Conservation (phyloP, 176 grass and related monocot genomes). For the Aegilops speltoides region DNA sequence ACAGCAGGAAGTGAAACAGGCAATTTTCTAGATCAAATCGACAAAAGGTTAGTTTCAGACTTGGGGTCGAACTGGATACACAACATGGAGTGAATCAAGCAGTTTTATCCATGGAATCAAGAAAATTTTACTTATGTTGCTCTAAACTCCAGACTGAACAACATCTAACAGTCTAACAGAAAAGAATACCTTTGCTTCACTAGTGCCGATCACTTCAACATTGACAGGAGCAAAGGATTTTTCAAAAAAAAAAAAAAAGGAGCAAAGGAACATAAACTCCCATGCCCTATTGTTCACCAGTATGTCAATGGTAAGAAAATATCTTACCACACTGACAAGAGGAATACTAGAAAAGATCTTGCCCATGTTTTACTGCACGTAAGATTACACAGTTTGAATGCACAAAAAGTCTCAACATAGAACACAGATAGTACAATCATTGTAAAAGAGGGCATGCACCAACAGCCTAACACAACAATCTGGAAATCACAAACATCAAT, state of each 20-base stretch:
- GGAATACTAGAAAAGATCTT: not conserved
- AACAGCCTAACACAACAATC: not conserved
- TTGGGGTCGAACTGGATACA: too few relatives aligned
- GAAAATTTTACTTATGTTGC: too few relatives aligned
- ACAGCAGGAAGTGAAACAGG: too few relatives aligned
- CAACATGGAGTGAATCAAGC: too few relatives aligned
- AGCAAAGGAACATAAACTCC: not conserved
- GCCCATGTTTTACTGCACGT: not conserved
- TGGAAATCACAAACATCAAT: not conserved
- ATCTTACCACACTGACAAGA: not conserved
- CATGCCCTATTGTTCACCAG: not conserved
- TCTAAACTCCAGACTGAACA: too few relatives aligned
- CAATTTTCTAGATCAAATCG: too few relatives aligned
- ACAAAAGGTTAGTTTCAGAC: too few relatives aligned
- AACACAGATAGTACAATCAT: not conserved
- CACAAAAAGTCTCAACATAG: not conserved
- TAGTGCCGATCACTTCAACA: not conserved
- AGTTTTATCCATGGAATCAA: too few relatives aligned
- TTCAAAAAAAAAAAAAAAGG: not conserved
- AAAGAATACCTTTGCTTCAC: not conserved
- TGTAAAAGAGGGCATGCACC: rapidly evolving
- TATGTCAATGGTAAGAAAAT: not conserved
- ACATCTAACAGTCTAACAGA: not conserved
- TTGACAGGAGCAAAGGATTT: not conserved
- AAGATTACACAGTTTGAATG: not conserved